Conservation (phyloP, 2,329 filamentous ascomycete species). For the Aspergillus sp. region DNA sequence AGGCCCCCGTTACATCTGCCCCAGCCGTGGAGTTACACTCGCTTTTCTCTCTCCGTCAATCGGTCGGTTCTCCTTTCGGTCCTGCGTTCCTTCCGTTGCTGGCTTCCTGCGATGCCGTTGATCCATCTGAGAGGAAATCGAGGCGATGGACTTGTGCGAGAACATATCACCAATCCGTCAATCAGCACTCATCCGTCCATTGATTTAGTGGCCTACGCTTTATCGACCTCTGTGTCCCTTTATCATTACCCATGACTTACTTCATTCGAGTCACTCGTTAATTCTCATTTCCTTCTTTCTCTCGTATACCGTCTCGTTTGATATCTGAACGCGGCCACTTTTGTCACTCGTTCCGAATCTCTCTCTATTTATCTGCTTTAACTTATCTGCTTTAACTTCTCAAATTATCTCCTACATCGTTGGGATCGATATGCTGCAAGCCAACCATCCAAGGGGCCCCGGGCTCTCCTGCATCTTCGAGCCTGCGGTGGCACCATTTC, state of each 20-base stretch:
- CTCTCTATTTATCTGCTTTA: not conserved
- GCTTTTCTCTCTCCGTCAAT: not conserved
- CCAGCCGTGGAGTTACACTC: not conserved
- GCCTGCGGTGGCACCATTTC: not conserved
- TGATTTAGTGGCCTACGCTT: not conserved
- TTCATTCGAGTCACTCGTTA: conserved; percentile 15
- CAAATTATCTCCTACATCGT: not conserved
- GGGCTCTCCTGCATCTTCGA: not conserved
- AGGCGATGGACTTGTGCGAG: not conserved
- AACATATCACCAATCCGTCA: not conserved
- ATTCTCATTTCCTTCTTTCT: conserved; percentile 11
- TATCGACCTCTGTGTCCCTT: not conserved
- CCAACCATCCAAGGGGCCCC: conserved; percentile 1
- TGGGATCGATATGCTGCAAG: conserved; percentile 11
- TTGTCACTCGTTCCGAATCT: not conserved
- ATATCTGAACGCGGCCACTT: not conserved
- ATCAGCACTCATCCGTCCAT: not conserved
- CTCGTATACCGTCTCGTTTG: not conserved
- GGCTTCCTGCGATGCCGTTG: not conserved
- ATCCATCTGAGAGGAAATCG: not conserved
- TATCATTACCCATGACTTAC: conserved; percentile 16
- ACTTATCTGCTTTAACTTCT: not conserved
- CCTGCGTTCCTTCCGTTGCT: conserved; percentile 13
- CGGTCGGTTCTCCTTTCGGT: not conserved
- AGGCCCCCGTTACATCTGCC: conserved; percentile 8